A percentile compares a stretch with the other conserved stretches of the same genome.
phyloP scores from a whole-genome alignment of 2,329 filamentous ascomycete genomes.

The Aureobasidium subglaciale region DNA sequence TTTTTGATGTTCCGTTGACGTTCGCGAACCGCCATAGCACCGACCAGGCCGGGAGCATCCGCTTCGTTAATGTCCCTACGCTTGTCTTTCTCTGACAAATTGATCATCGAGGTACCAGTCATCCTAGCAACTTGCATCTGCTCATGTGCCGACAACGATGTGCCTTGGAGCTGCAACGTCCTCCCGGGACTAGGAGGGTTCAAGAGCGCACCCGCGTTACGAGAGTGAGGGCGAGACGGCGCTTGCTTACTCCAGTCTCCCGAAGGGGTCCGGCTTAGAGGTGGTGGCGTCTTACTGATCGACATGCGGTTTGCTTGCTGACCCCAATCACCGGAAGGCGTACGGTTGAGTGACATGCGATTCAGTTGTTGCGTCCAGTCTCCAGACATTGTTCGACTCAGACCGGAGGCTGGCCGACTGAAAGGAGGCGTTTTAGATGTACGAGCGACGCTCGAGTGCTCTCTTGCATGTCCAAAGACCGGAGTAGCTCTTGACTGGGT shows the following conservation, averaged over 20 bases:
- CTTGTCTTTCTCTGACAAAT: constrained; percentile 49
- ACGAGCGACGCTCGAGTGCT: neutral
- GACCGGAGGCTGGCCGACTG: constrained; percentile 21
- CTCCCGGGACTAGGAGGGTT: constrained; percentile 26
- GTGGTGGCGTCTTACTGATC: constrained; percentile 22
- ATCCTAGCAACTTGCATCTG: constrained; percentile 81
- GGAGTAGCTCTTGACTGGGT: constrained; percentile 21
- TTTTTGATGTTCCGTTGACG: constrained; percentile 67
- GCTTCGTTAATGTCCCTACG: constrained; percentile 28
- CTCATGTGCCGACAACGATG: constrained; percentile 72
- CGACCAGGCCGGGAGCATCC: constrained; percentile 52
- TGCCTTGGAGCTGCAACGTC: constrained; percentile 37
- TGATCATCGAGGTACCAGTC: constrained; percentile 70
- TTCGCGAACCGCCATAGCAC: constrained; percentile 72
- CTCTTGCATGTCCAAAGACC: constrained; percentile 12
- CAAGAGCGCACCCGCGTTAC: constrained; percentile 49
- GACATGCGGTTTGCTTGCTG: constrained; percentile 20
- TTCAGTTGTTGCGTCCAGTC: constrained; percentile 21
- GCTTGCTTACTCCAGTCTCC: constrained; percentile 21
- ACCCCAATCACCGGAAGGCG: constrained; percentile 40
- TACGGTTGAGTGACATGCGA: constrained; percentile 33
- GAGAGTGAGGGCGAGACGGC: constrained; percentile 45
- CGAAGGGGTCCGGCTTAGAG: constrained; percentile 25
- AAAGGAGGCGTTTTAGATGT: constrained; percentile 21
- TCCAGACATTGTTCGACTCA: constrained; percentile 16